Evolutionary conservation across 2,329 filamentous ascomycete species (phyloP), one percentile per base, ranked within the genome.

Genomic region (Xylaria sp.): DNA sequence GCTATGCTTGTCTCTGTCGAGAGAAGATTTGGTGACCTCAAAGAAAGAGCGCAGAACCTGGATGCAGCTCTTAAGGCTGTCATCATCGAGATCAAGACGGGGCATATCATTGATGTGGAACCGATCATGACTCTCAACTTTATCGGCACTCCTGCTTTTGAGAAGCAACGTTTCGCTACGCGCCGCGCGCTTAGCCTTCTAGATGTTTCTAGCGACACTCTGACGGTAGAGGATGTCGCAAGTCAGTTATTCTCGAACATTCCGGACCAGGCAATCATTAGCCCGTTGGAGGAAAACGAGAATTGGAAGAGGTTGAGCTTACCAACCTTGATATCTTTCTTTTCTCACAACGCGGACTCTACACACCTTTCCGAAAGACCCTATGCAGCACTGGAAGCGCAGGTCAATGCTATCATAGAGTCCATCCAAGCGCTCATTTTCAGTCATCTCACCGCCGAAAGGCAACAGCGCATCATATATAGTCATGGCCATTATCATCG

Each of bases 391-490:
- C 47, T 71, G 9, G 60, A 67, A 50, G 38, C 45, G 21, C 58
- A 62, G 45, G 9, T 68, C 19, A 17, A 57, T 15, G 63, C 55
- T 23, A 56, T 47, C 7, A 46, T 61, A 43, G 60, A 69, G 17
- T 64, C 49, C 14, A 57, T 61, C 35, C 67, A 63, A 56, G 68
- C 70, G 19, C 64, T 69, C 28, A 54, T 73, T 50, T 74, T 73
- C 42, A 64, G 66, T 17, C 50, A 68, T 28, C 56, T 73, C 21
- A 9, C 49, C 2, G 2, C 25, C 12, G 25, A 59, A 1, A 61
- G 15, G 12, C 69, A 72, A 43, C 61, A 53, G 33, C 52, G 19
- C 23, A 49, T 67, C 1, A 64, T 69, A 54, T 59, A 53, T 21
- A 21, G 37, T 31, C 65, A 69, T 37, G 45, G 66, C 2, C 25